Evolutionary conservation across 306 rosid genomes (phyloP), one percentile per base, ranked within the genome.

Genomic region (Cicer pinnatifidum): DNA sequence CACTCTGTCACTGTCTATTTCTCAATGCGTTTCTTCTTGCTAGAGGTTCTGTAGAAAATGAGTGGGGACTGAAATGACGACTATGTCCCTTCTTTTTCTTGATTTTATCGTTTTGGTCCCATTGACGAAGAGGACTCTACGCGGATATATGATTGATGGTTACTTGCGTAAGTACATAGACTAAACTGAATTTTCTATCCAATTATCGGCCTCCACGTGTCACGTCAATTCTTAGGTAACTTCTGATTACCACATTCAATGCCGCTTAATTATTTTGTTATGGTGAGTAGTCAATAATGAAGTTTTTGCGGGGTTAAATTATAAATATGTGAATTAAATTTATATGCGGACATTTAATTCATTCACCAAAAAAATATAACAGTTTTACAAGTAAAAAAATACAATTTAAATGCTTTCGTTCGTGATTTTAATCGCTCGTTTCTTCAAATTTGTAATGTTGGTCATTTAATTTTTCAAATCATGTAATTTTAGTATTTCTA

Each of bases 21-120:
- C 45, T 52, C 70, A 53, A 70, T 35, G 67, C 43, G 51, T 20
- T 81, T 65, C 71, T 81, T 71, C 71, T 46, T 64, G 81, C 6
- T 64, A 51, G 81, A 46, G 81, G 64, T 39, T 81, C 80, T 45
- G 84, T 70, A 62, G 51, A 38, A 81, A 81, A 71, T 20, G 46
- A 3, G 37, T 6, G 39, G 56, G 23, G 8, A 6, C 0, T 23
- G 77, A 50, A 84, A 78, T 81, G 77, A 57, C 88, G 11, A 43
- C 58, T 17, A 1, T 64, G 16, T 59, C 85, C 83, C 23, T 67
- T 0, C 4, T 1, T 45, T 78, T 75, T 70, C n/a, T 7, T 48
- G 6, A 8, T 10, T 76, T 76, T 65, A 6, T 45, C 61, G 6
- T 50, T 76, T 71, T 39, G 51, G 69, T 68, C 52, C 66, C 9